Evolutionary conservation across 1,284 basidiomycete species (phyloP), one percentile per base, ranked within the genome.

Genomic region (Naganishia liquefaciens): DNA sequence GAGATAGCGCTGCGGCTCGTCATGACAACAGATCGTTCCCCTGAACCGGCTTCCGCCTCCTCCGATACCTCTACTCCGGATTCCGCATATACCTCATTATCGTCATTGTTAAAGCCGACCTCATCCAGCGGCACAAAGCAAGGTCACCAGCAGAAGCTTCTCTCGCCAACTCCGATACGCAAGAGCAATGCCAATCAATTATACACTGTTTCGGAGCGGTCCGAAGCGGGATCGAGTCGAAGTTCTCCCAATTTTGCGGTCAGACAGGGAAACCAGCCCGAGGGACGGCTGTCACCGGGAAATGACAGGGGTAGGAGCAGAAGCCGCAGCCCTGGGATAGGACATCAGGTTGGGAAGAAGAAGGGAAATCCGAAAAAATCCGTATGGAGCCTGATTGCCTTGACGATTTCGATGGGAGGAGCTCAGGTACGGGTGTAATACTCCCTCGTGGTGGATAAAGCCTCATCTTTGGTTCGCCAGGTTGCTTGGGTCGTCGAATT

Each of bases 401-500:
- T 85, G 52, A 84, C 83, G 0, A 70, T 84, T 7, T 81, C 81
- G 3, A 80, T 84, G 71, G 82, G 81, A 28, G 94, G 95, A 11
- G 91, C 93, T 39, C 94, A 97, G 80, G 86, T 77, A 37, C 58
- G 74, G 9, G 33, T 49, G 13, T 11, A 13, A 19, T 40, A 37
- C 7, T 9, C 6, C 3, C 23, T 27, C 5, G 3, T 28, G 17
- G 23, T 5, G 0, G 6, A 1, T 11, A 62, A 3, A n/a, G 15
- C 9, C 27, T 54, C 9, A 39, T 87, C 90, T 1, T 94, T 92
- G 92, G 92, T 87, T 94, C 7, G 91, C 94, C 47, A 75, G 73
- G 76, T 76, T 52, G 77, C 75, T 17, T 77, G 75, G 74, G 76
- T 68, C 27, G 76, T 75, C 5, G 77, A 79, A 54, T 70, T 70